Percentiles rank a stretch among this genome's conserved stretches.
Conservation (phyloP, 345 rosid species). For the Hibiscus trionum region DNA sequence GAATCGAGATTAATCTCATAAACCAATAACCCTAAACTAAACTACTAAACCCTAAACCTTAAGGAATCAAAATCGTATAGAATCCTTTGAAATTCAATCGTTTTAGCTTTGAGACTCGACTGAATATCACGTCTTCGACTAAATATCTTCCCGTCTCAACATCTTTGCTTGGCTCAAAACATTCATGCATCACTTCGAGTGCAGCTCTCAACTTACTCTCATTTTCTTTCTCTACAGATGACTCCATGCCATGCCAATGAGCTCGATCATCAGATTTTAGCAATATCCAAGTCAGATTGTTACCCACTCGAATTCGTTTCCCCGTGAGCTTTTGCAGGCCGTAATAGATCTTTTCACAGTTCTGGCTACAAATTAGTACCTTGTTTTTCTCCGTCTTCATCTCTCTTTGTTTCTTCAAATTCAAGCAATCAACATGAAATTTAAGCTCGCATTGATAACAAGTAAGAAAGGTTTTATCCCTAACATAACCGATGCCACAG, state of each 20-base stretch:
- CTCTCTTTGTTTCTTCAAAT: neutral
- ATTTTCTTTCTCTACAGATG: slow-evolving; percentile 23
- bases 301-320: slow-evolving; percentile 32
- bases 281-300: slow-evolving; percentile 55
- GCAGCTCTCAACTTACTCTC: slow-evolving; percentile 40
- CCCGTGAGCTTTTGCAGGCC: slow-evolving; percentile 43
- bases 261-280: slow-evolving; percentile 22
- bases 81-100: no score
- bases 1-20: no score
- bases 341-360: slow-evolving; percentile 33
- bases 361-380: slow-evolving; percentile 48
- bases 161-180: no score
- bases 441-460: slow-evolving; percentile 56
- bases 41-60: no score
- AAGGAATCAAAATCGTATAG: no score
- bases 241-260: neutral
- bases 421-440: slow-evolving; percentile 42
- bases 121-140: no score
- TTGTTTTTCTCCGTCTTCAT: slow-evolving; percentile 2
- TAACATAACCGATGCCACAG: no score
- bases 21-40: no score
- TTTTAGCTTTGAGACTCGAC: no score
- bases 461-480: no score
- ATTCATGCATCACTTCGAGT: no score
- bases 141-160: no score